phyloP scores from a whole-genome alignment of 768 basidiomycete species.

The Cyathus striatus region DNA sequence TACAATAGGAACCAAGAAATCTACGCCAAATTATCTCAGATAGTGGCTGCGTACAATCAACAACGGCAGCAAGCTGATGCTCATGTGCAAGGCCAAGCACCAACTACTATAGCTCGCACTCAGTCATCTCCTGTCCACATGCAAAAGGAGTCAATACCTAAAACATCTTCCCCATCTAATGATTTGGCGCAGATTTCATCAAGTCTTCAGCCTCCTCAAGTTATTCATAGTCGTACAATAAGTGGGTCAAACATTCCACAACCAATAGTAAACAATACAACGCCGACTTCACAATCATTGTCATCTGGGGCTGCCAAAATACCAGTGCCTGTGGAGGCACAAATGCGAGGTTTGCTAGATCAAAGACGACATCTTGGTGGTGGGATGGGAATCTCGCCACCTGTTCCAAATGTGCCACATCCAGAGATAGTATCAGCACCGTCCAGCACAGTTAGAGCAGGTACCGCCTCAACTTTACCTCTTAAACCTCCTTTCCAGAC shows the following conservation, averaged over 20 bases:
- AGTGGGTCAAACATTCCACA: neutral
- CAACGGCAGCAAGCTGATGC: slow-evolving; percentile 4
- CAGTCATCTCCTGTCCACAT: neutral
- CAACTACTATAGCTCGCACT: neutral
- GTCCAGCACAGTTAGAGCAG: too few species aligned
- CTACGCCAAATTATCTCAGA: slow-evolving; percentile 3
- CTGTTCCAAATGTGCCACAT: neutral
- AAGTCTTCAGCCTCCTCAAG: slow-evolving; percentile 1
- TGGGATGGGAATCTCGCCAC: neutral
- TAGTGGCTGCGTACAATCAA: slow-evolving; percentile 7
- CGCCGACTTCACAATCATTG: neutral
- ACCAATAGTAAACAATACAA: slow-evolving; percentile 1
- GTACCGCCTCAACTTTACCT: neutral
- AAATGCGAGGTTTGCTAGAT: slow-evolving; percentile 46
- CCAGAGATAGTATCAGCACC: neutral
- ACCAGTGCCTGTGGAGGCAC: slow-evolving; percentile 21
- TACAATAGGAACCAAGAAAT: slow-evolving; percentile 8
- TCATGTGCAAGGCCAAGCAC: neutral
- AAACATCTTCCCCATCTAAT: neutral
- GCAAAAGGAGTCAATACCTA: neutral
- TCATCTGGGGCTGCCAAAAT: slow-evolving; percentile 1
- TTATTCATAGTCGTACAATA: slow-evolving; percentile 1
- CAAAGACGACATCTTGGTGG: slow-evolving; percentile 23
- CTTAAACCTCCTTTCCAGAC: neutral
- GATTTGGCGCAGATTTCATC: neutral